Base-by-base conservation (phyloP, 129 eudicot species). In the Centaurea solstitialis region DNA sequence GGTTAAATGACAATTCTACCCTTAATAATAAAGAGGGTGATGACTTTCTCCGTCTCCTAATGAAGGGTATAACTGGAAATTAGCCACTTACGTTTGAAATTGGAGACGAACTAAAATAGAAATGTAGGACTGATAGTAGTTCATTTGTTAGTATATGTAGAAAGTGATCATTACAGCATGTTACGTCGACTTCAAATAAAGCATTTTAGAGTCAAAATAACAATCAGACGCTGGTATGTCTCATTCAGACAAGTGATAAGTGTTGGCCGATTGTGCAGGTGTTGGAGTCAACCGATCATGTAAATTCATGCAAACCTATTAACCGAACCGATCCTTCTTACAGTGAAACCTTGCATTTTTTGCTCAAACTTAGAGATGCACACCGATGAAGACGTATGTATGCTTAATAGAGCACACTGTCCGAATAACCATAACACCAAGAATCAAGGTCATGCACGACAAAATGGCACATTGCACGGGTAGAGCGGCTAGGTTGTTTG, bases 271-370 rank as follows among this genome's bases (percentile, higher is more conserved):
- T 53, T 57, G 9, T 57, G 50, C 86, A 96, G 99, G 98, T 93
- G 4, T 86, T 96, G 86, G 99, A 96, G 73, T 93, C 99, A 22
- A 93, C 98, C 2, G 99, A 96, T 87, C 99, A 96, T 85, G 86
- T 96, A 66, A 96, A 96, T 82, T 93, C 98, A 64, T 96, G 99
- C 91, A 96, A 96, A 88, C 99, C 99, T 4, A 57, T 96, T 13
- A 89, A 81, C 81, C 88, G 91, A 30, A 39, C 82, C 1, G 99
- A 96, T 89, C 99, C 97, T 76, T 93, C 99, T 12, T 96, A 96
- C 76, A 91, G 83, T 76, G 99, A 96, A 82, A 88, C 91, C 11
- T 72, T 96, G 74, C 88, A 91, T 4, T 93, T 96, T 76, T 75
- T 96, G 86, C 86, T 85, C 18, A 96, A 86, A 81, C 88, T 96